Percentiles rank a stretch among this genome's conserved stretches.
phyloP scores from a whole-genome alignment of 2,329 filamentous ascomycete genomes.

The Claviceps humidiphila region DNA sequence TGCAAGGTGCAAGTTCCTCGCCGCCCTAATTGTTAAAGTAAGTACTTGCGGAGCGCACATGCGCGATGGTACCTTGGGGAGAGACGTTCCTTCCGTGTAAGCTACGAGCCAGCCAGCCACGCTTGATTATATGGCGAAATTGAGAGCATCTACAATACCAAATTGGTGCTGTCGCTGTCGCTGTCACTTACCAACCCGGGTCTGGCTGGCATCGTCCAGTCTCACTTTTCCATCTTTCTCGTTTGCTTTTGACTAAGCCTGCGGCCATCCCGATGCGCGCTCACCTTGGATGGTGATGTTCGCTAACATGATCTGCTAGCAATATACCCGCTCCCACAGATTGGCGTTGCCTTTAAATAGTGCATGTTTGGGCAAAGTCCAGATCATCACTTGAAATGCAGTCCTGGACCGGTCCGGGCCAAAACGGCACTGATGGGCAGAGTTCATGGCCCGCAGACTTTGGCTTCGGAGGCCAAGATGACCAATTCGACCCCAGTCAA shows the following conservation, averaged over 20 bases:
- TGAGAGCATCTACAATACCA: neutral
- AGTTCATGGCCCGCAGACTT: conserved; percentile 23
- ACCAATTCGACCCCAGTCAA: conserved; percentile 26
- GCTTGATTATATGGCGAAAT: neutral
- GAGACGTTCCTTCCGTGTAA: neutral
- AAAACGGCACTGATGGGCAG: conserved; percentile 23
- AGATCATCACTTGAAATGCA: conserved; percentile 22
- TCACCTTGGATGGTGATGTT: conserved; percentile 10
- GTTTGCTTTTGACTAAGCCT: neutral
- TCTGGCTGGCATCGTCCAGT: conserved; percentile 1
- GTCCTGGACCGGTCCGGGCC: conserved; percentile 25
- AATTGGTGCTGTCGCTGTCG: neutral
- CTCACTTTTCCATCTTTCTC: conserved; percentile 9
- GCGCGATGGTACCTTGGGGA: conserved; percentile 1
- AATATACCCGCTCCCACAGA: conserved; percentile 10
- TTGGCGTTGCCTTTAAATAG: conserved; percentile 8
- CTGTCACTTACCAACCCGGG: neutral
- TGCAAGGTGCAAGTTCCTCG: conserved; percentile 2
- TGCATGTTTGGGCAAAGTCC: conserved; percentile 11
- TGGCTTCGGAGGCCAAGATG: conserved; percentile 19
- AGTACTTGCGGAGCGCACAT: conserved; percentile 6
- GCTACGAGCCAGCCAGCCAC: conserved; percentile 1
- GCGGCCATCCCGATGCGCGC: conserved; percentile 7
- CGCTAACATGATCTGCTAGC: conserved; percentile 19
- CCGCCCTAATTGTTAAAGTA: neutral